Percentiles rank a stretch among this genome's conserved stretches.
phyloP scores from a whole-genome alignment of 1,284 basidiomycete genomes.

The Moesziomyces antarcticus region DNA sequence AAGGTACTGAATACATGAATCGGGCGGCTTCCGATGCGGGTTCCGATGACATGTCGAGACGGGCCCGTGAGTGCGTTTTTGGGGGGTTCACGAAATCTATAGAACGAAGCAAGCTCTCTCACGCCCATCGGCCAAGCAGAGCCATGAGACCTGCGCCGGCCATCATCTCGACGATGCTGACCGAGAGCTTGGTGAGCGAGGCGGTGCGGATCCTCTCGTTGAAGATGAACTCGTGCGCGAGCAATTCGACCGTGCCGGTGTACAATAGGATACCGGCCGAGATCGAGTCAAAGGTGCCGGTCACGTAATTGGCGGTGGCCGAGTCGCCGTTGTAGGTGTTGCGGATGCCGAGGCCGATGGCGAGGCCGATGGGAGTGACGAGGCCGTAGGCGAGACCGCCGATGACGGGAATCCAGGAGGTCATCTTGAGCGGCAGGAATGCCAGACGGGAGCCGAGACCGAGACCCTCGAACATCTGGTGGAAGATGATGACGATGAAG shows the following conservation, averaged over 20 bases:
- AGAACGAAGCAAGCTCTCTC: background rate
- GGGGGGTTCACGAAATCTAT: background rate
- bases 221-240: conserved; percentile 68
- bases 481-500: conserved; percentile 85
- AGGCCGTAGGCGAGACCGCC: conserved; percentile 57
- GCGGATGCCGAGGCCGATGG: conserved; percentile 65
- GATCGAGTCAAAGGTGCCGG: conserved; percentile 63
- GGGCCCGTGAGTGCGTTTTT: background rate
- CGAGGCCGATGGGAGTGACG: conserved; percentile 66
- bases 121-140: conserved; percentile 68
- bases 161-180: conserved; percentile 66
- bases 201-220: conserved; percentile 66
- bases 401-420: conserved; percentile 41
- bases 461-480: conserved; percentile 68
- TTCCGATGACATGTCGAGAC: background rate
- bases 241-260: conserved; percentile 64
- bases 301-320: conserved; percentile 63
- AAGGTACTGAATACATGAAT: background rate
- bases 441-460: conserved; percentile 65
- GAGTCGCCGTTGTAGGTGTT: conserved; percentile 63
- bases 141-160: conserved; percentile 70
- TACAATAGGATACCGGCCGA: conserved; percentile 66
- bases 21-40: background rate
- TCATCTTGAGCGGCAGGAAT: conserved; percentile 43
- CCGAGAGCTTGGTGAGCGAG: conserved; percentile 58